Base-by-base conservation (phyloP, 768 basidiomycete genomes). In the Lentinula detonsa region DNA sequence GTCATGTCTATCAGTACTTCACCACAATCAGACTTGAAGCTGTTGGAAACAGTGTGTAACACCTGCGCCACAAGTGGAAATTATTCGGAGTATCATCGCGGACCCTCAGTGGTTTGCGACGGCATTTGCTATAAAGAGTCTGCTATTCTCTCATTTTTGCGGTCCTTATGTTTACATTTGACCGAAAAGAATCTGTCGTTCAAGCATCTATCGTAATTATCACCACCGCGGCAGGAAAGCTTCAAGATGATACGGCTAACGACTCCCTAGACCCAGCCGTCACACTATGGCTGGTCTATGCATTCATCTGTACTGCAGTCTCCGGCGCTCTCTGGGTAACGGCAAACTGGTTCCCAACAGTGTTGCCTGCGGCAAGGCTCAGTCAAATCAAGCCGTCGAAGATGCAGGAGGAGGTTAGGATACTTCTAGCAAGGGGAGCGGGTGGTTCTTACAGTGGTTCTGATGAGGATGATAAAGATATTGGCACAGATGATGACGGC, bases 131-230 rank as follows among this genome's bases (percentile, higher is more conserved):
- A 76, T 78, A 66, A 77, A 78, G 64, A 78, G 75, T 75, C 34
- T 40, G 9, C 7, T 35, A 35, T 39, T 7, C n/a, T 35, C 18
- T 39, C 21, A 16, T 33, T 60, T 13, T 10, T 28, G 15, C 11
- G 33, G 6, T 33, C 31, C 23, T 35, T 56, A 48, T 58, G 34
- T 60, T 42, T 21, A 59, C 57, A 46, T 37, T 34, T 37, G 21
- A 31, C 11, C 43, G 10, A 11, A 18, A 64, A 77, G 76, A 78
- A 65, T 78, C 76, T 33, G 71, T 76, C 31, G 73, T 77, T 1
- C 77, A 78, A 63, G 76, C 73, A 7, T 75, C 73, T 34, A 75
- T 76, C 51, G 75, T 77, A 28, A 77, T 78, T 63, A 75, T 77
- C 65, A 76, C 76, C 8, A 75, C 72, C 16, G 76, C 74, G 0